Conservation (phyloP, 345 rosid species). For the Citrus hindsii region DNA sequence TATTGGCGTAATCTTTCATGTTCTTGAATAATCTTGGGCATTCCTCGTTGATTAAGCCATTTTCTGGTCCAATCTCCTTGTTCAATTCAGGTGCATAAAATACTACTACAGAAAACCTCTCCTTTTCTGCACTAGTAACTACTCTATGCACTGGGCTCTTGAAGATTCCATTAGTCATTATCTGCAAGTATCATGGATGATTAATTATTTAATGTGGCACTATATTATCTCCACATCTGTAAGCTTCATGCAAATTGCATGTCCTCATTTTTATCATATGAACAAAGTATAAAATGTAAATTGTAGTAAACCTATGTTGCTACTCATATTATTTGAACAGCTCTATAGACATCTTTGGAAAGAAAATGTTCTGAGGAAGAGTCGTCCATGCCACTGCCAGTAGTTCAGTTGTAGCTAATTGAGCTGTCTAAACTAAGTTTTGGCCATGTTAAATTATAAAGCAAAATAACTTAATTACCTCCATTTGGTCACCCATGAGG, state of each 20-base stretch:
- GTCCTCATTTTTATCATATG: background rate
- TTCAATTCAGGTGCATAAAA: slow-evolving; percentile 39
- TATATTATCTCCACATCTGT: background rate
- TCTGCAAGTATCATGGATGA: slow-evolving; percentile 23
- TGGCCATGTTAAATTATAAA: background rate
- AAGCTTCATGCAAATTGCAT: background rate
- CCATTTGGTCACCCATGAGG: slow-evolving; percentile 51
- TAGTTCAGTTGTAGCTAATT: background rate
- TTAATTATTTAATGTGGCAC: background rate
- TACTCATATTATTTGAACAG: background rate
- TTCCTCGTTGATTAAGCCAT: slow-evolving; percentile 23
- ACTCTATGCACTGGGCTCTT: slow-evolving; percentile 50
- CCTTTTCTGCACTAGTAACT: slow-evolving; percentile 32
- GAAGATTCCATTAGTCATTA: slow-evolving; percentile 53
- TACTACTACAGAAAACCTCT: slow-evolving; percentile 37
- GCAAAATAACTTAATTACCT: slow-evolving; percentile 22
- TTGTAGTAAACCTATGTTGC: background rate
- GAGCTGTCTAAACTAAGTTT: background rate
- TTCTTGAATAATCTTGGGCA: slow-evolving; percentile 36
- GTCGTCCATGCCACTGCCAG: background rate
- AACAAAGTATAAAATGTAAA: background rate
- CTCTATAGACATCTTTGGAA: background rate
- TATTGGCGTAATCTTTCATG: slow-evolving; percentile 27
- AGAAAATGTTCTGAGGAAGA: background rate
- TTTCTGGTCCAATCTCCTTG: slow-evolving; percentile 24